Evolutionary conservation across 371 early-diverging fungal genomes (phyloP), one percentile per base, ranked within the genome.

Genomic region (Polyrhizophydium stewartii): DNA sequence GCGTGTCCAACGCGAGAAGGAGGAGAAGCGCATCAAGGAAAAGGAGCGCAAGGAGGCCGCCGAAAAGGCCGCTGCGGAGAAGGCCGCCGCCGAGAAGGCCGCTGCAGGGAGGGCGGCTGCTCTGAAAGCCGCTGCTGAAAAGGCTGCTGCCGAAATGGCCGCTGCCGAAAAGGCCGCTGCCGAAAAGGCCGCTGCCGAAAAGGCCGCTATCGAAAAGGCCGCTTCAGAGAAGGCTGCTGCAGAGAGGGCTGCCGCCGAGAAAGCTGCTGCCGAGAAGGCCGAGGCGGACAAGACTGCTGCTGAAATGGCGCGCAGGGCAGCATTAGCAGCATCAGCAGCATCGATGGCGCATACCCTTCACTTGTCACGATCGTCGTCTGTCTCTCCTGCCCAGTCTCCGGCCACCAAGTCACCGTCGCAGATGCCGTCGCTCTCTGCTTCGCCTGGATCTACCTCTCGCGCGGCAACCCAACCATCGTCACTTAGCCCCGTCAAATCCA

Each of bases 1-100:
- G 35, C 53, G 53, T 9, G 65, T 63, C 49, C 64, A 63, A 10
- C 68, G 75, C 27, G 61, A 68, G 51, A 69, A 72, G 58, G 69
- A 77, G 38, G 69, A 63, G 12, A 50, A 66, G 32, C 68, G 58
- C n/a, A 7, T 6, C 30, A 22, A 38, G 9, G 25, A 9, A 27
- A 31, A 62, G 35, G 62, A 58, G 41, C 53, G 55, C 17, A 59
- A 55, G 30, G 62, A 65, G 56, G 66, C 51, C 41, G 60, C n/a
- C n/a, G n/a, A n/a, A n/a, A n/a, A 56, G 38, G 64, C 59, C n/a
- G 51, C 51, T 50, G 51, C 51, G 10, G 12, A n/a, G 31, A 24
- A n/a, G n/a, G n/a, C n/a, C n/a, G n/a, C n/a, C n/a, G 16, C 43
- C n/a, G 43, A 17, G 31, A 24, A 43, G 43, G n/a, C 16, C n/a